Conservation (phyloP, 2,329 filamentous ascomycete species). For the Neopestalotiopsis sp. region DNA sequence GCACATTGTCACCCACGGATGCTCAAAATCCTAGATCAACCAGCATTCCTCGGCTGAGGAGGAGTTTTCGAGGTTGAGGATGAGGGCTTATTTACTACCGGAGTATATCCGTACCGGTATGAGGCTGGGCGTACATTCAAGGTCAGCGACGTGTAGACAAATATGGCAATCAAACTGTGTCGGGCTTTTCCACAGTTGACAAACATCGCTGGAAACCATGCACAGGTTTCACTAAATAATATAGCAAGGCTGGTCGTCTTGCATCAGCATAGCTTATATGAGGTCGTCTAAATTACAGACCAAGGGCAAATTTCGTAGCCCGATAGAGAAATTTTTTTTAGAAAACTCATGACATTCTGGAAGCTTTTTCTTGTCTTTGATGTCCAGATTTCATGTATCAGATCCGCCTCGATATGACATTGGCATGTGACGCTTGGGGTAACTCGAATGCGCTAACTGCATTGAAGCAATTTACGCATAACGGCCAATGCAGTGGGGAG, state of each 20-base stretch:
- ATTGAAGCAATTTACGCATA: slow-evolving; percentile 4
- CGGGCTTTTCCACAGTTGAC: neutral
- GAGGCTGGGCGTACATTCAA: neutral
- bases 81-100: neutral
- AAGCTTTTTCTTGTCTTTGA: neutral
- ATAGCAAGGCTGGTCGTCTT: neutral
- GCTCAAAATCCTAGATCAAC: neutral
- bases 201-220: neutral
- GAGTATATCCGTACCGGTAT: neutral
- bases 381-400: neutral
- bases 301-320: neutral
- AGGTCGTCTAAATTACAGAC: neutral
- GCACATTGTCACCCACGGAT: neutral
- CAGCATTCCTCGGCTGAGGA: neutral
- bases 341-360: neutral
- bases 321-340: too few species aligned
- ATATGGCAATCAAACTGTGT: neutral
- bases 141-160: neutral
- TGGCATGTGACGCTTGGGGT: neutral
- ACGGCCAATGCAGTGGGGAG: slow-evolving; percentile 8
- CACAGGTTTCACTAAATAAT: neutral
- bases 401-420: neutral
- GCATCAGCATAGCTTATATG: neutral
- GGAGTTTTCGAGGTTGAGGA: neutral
- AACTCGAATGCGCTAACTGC: neutral